Evolutionary conservation across 2,329 filamentous ascomycete genomes (phyloP), one percentile per base, ranked within the genome.

Genomic region (Clarireedia sp.): DNA sequence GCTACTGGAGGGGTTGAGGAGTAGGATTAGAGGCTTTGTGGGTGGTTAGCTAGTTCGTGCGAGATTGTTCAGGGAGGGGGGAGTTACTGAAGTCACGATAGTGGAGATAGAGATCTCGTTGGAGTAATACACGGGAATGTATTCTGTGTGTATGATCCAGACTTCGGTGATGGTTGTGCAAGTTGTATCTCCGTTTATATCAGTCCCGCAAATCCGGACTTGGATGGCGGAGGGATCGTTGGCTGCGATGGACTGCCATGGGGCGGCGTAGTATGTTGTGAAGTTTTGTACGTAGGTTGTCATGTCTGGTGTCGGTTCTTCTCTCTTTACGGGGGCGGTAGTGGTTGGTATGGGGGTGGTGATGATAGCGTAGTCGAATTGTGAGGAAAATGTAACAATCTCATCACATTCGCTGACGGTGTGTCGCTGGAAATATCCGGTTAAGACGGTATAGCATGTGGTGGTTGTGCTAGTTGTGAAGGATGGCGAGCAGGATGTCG

Each of bases 371-470:
- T 62, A 66, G 38, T 49, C 57, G 23, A 51, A 62, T 3, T 60
- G 57, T 7, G 63, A 62, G 14, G 65, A 66, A 47, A 67, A 67
- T 8, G 63, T 66, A 16, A 66, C 51, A 17, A 53, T 64, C 50
- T 64, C 58, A 29, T 54, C 40, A 40, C 64, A 67, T n/a, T 64
- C 60, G 4, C 46, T 64, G 23, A 66, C 51, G 1, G 62, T 64
- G 24, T 61, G 40, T 16, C 16, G 52, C 8, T 51, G 52, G 3
- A 59, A 62, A 37, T 63, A 67, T 24, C 61, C 63, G 19, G 56
- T 62, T 12, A 67, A 45, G 8, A 63, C 48, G 10, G 62, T 60
- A 17, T 61, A 66, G 54, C 64, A 67, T 21, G 54, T 33, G 23
- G 59, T 54, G 1, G 59, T 60, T 24, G 48, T 60, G 7, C 55